A percentile compares a stretch with the other conserved stretches of the same genome.
Evolutionary conservation across 495 filamentous ascomycete genomes (phyloP).

Genomic region (Penicillium bovifimosum): DNA sequence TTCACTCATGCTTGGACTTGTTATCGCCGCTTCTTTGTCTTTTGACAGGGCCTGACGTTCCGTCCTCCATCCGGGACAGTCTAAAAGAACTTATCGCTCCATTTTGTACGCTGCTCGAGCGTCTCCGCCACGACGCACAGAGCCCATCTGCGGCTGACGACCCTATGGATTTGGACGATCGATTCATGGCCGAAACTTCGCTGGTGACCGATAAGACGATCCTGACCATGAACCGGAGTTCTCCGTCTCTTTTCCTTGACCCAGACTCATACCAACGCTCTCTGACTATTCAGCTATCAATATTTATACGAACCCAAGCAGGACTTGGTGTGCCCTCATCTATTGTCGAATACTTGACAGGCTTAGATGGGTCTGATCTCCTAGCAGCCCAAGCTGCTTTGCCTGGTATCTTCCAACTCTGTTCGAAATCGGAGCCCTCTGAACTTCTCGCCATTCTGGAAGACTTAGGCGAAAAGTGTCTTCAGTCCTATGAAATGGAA

Average conservation of each 20-base stretch:
- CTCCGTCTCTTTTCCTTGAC: conserved; percentile 25
- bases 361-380: conserved; percentile 55
- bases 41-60: conserved; percentile 9
- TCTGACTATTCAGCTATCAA: conserved; percentile 33
- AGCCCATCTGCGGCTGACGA: conserved; percentile 34
- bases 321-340: conserved; percentile 31
- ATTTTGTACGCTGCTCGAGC: conserved; percentile 39
- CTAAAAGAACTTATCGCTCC: conserved; percentile 26
- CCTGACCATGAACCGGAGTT: conserved; percentile 27
- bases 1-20: conserved; percentile 32
- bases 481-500: conserved; percentile 58
- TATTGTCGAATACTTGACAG: conserved; percentile 54
- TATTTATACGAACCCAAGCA: conserved; percentile 25
- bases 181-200: conserved; percentile 54
- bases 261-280: conserved; percentile 31
- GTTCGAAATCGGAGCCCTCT: conserved; percentile 26
- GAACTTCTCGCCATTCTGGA: conserved; percentile 44
- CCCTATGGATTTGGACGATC: conserved; percentile 75
- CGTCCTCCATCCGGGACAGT: conserved; percentile 13
- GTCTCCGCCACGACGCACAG: conserved; percentile 27
- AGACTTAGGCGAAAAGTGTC: conserved; percentile 52
- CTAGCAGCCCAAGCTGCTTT: conserved; percentile 49
- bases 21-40: conserved; percentile 30
- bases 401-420: conserved; percentile 38
- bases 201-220: conserved; percentile 19